Evolutionary conservation across 192 early-diverging fungal genomes (phyloP).

Genomic region (Phycomyces blakesleeanus): DNA sequence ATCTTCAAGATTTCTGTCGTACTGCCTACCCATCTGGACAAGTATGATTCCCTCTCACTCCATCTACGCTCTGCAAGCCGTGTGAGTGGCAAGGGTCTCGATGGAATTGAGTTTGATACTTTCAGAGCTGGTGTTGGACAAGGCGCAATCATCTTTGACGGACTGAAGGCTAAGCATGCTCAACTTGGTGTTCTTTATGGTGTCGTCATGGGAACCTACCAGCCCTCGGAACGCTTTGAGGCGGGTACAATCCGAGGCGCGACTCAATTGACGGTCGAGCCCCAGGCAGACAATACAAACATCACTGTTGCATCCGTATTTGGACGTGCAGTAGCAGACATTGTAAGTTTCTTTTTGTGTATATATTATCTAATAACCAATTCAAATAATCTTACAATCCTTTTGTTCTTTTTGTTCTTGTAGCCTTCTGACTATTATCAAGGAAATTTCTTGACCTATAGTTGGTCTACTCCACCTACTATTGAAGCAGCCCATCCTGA

Average conservation of each 20-base stretch:
- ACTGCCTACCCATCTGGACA: no score
- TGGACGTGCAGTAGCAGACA: no score
- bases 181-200: constrained; percentile 14
- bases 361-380: no score
- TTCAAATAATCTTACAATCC: no score
- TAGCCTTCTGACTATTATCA: no score
- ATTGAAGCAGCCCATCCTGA: no score
- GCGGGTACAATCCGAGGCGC: constrained; percentile 9
- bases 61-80: neutral
- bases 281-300: neutral
- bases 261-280: constrained; percentile 2
- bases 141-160: constrained; percentile 21
- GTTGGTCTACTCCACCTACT: no score
- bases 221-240: constrained; percentile 3
- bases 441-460: no score
- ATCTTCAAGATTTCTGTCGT: no score
- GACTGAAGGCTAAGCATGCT: constrained; percentile 18
- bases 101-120: constrained; percentile 19
- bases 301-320: no score
- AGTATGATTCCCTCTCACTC: constrained; percentile 9
- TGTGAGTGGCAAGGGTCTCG: constrained; percentile 3
- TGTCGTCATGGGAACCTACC: constrained; percentile 16
- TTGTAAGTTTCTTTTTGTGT: no score
- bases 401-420: no score
- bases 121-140: constrained; percentile 23